Conservation (phyloP, 179 eudicot genomes). For the Carnegiea gigantea region DNA sequence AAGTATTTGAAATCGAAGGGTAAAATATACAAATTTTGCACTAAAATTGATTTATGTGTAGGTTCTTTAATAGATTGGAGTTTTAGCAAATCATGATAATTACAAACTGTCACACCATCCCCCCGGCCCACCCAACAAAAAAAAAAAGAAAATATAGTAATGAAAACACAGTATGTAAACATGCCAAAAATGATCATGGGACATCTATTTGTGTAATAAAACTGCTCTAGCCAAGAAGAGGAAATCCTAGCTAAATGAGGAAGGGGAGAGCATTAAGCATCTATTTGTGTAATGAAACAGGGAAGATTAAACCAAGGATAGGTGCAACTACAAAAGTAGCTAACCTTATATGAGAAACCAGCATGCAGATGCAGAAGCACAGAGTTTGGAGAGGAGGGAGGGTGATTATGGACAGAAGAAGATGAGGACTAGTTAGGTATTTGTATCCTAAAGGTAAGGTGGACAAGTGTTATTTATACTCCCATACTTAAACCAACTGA, state of each 20-base stretch:
- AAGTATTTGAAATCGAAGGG: background rate
- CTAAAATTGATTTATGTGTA: background rate
- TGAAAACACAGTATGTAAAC: too few species aligned
- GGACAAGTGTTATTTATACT: background rate
- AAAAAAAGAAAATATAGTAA: too few species aligned
- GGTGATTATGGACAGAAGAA: background rate
- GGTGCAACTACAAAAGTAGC: background rate
- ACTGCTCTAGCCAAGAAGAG: too few species aligned
- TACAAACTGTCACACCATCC: background rate
- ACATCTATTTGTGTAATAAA: too few species aligned
- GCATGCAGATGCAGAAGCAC: background rate
- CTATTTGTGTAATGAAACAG: background rate
- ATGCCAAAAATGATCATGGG: too few species aligned
- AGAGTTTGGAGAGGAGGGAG: background rate
- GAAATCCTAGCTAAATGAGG: too few species aligned
- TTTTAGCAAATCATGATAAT: too few species aligned
- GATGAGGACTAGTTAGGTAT: slow-evolving; percentile 1
- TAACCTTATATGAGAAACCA: background rate
- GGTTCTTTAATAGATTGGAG: too few species aligned
- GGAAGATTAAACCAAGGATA: too few species aligned
- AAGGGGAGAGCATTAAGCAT: too few species aligned
- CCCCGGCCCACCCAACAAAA: too few species aligned
- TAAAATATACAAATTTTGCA: background rate
- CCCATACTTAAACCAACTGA: background rate
- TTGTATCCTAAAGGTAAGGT: background rate